Evolutionary conservation across 179 eudicot genomes (phyloP), one percentile per base, ranked within the genome.

Genomic region (Heliamphora pulchella): DNA sequence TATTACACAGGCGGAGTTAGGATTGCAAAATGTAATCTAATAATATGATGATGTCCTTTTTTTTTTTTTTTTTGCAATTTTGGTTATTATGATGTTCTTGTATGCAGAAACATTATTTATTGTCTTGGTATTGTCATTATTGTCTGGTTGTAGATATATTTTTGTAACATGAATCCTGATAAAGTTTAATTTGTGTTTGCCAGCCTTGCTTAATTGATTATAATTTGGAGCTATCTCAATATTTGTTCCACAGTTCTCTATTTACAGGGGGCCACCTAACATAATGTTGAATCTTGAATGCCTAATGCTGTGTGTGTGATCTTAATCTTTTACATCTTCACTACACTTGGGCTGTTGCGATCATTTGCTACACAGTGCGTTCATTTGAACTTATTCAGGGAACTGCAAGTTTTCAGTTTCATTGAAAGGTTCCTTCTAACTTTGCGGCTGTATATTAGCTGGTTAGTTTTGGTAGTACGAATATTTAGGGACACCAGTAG

Each of bases 151-250:
- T 6, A 15, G 31, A 13, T 8, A 3, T 47, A 47, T 9, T 46
- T 31, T 69, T 4, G 51, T 69, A 44, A 15, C 48, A 43, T 13
- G 50, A 69, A 69, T 69, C 73, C 50, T 44, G 50, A 43, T 15
- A 20, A 15, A 15, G 22, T 44, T 18, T 44, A 5, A 2, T 17
- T 17, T 70, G 22, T 2, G 54, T 70, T 47, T 47, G 22, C 31
- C 31, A 44, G 39, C 74, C 74, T 70, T 70, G 74, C 74, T 70
- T 70, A 17, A 4, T 67, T 41, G 71, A 67, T 14, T 39, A 0
- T 69, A 15, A 15, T 47, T 47, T 6, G 2, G 39, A 11, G 10
- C 3, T 65, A 70, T 47, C 22, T 70, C 74, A 70, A 2, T 69
- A 10, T 1, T 44, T 69, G 73, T 69, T 69, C 63, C 17, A 17